Percentiles rank a stretch among this genome's conserved stretches.
phyloP scores from a whole-genome alignment of 129 eudicot species.

The Helichrysum umbraculigerum region DNA sequence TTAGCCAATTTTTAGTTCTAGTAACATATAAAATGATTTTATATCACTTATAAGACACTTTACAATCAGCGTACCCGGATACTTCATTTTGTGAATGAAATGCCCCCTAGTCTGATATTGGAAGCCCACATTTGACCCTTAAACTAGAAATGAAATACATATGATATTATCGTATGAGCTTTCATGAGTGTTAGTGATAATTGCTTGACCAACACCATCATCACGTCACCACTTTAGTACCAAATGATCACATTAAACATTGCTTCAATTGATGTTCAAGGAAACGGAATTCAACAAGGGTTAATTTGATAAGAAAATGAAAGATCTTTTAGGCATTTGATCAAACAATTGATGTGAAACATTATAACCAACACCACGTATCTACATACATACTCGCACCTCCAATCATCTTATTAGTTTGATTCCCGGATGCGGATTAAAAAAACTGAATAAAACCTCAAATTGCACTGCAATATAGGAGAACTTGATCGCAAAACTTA shows the following conservation, averaged over 20 bases:
- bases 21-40: too few species aligned
- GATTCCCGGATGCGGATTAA: constrained; percentile 22
- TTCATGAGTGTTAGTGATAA: constrained; percentile 8
- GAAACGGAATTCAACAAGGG: neutral
- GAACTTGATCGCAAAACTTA: constrained; percentile 9
- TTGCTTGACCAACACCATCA: neutral
- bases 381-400: constrained; percentile 17
- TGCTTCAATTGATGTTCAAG: neutral
- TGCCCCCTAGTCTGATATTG: constrained; percentile 37
- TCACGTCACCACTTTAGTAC: neutral
- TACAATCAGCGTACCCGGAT: constrained; percentile 18
- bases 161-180: neutral
- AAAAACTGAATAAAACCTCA: neutral
- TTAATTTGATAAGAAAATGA: neutral
- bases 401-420: constrained; percentile 26
- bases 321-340: constrained; percentile 27
- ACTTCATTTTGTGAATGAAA: constrained; percentile 22
- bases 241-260: constrained; percentile 12
- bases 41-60: neutral
- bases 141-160: constrained; percentile 7
- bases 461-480: neutral
- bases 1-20: too few species aligned
- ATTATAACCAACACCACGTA: neutral
- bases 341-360: constrained; percentile 31
- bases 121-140: constrained; percentile 45